A percentile compares a stretch with the other conserved stretches of the same genome.
Conservation (phyloP, 441 rosid genomes). For the Erysimum pusillum region DNA sequence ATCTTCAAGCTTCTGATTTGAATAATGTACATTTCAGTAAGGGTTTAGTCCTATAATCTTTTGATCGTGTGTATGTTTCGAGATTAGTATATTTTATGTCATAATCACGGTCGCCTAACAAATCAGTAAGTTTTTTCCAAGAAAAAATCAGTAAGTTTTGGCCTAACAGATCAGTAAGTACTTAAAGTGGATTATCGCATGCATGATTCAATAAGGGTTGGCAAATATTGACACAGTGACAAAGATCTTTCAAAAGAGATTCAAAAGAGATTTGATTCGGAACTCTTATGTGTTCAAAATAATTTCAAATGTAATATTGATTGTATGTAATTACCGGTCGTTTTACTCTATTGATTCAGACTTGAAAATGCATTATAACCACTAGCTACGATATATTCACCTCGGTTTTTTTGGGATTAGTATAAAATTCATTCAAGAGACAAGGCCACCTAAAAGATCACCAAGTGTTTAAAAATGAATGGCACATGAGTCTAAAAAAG, state of each 20-base stretch:
- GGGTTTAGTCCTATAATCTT: neutral
- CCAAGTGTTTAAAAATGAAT: slow-evolving; percentile 11
- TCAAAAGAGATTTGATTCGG: neutral
- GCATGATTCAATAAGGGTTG: slow-evolving; percentile 20
- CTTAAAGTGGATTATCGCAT: slow-evolving; percentile 1
- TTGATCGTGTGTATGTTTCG: neutral
- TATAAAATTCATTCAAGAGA: slow-evolving; percentile 17
- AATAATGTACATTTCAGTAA: slow-evolving; percentile 3
- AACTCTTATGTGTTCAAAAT: neutral
- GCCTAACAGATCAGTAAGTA: slow-evolving; percentile 3
- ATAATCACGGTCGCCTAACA: slow-evolving; percentile 1
- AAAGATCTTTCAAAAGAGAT: no score
- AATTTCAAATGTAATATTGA: neutral
- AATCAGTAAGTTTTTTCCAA: neutral
- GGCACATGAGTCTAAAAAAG: slow-evolving; percentile 46
- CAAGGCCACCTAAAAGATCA: slow-evolving; percentile 42
- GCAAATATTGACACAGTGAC: neutral
- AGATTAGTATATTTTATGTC: neutral
- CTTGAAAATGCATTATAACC: neutral
- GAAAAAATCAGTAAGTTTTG: slow-evolving; percentile 3
- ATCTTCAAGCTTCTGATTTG: neutral
- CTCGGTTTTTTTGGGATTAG: neutral
- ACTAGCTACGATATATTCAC: neutral
- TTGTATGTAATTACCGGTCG: neutral
- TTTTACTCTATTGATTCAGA: neutral